Evolutionary conservation across 306 rosid species (phyloP), one percentile per base, ranked within the genome.

Genomic region (Delonix regia): DNA sequence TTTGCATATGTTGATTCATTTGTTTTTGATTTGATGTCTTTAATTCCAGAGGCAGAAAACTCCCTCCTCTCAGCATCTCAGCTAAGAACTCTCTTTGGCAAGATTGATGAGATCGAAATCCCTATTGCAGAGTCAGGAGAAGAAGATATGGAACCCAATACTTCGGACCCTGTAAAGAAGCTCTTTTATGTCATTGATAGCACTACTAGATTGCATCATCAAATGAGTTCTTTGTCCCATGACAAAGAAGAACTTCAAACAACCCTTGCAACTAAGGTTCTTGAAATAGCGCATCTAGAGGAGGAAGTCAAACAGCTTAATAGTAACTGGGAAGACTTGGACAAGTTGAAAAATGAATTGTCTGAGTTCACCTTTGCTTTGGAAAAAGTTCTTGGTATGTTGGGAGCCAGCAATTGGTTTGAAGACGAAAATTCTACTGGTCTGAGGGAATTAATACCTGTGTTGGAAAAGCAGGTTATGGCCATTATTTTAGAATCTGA

Each of bases 221-320:
- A 86, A 61, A 73, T 89, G 61, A 82, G 57, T 48, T 87, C 87
- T 38, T 30, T 86, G 60, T 87, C 92, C 86, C 73, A 15, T 38
- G 94, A 90, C 79, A 90, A 91, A 56, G 88, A 91, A 75, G 88
- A 85, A 80, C 84, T 93, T 76, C 90, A 89, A 80, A 81, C 89
- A 66, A 80, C 82, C 48, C 65, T 93, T 27, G 75, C 79, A 69
- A 69, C 83, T 30, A 91, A 81, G 87, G 79, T 16, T 73, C 88
- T 85, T 74, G 93, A 86, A 80, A 86, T 85, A 76, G 86, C 86
- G 78, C 90, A 90, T 74, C 83, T 89, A 56, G 85, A 85, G 82
- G 89, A 87, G 84, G 98, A 91, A 74, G 84, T 81, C 71, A 88
- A 90, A 55, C 79, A 80, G 28, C 84, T 74, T 24, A 57, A 67